phyloP scores from a whole-genome alignment of 805 yeast genomes.

The Nakazawaea ernobii region DNA sequence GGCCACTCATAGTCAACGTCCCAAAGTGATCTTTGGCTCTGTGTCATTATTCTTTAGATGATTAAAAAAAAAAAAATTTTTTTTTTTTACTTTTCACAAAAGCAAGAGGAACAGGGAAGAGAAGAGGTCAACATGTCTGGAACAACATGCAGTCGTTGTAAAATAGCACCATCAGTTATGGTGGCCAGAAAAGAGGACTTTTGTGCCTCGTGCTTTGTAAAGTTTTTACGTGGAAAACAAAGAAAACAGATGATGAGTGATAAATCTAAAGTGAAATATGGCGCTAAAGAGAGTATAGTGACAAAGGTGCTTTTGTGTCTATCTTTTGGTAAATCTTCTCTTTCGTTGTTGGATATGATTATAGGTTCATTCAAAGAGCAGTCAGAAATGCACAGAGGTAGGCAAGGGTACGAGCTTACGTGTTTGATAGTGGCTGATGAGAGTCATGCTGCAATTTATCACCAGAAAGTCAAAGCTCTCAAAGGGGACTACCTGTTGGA shows the following conservation, averaged over 20 bases:
- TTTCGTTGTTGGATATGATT: constrained; percentile 64
- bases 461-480: constrained; percentile 11
- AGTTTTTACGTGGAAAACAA: constrained; percentile 74
- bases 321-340: constrained; percentile 63
- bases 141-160: constrained; percentile 44
- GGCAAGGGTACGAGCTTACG: constrained; percentile 48
- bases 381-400: constrained; percentile 50
- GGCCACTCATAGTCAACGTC: background rate
- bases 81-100: background rate
- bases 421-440: constrained; percentile 8
- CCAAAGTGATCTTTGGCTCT: too few species aligned
- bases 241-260: constrained; percentile 72
- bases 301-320: constrained; percentile 47
- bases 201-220: constrained; percentile 61
- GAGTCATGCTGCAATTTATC: constrained; percentile 2
- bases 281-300: constrained; percentile 26
- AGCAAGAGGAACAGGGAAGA: too few species aligned
- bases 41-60: too few species aligned
- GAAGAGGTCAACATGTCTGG: background rate
- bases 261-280: constrained; percentile 65
- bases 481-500: constrained; percentile 14
- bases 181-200: constrained; percentile 59
- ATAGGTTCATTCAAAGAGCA: constrained; percentile 61
- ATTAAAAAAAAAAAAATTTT: constrained; percentile 2
- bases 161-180: constrained; percentile 32